These are phyloP conservation scores for Dovyalis caffra DNA, from an alignment of 345 rosid genomes.

Conservation along the genomic window DNA sequence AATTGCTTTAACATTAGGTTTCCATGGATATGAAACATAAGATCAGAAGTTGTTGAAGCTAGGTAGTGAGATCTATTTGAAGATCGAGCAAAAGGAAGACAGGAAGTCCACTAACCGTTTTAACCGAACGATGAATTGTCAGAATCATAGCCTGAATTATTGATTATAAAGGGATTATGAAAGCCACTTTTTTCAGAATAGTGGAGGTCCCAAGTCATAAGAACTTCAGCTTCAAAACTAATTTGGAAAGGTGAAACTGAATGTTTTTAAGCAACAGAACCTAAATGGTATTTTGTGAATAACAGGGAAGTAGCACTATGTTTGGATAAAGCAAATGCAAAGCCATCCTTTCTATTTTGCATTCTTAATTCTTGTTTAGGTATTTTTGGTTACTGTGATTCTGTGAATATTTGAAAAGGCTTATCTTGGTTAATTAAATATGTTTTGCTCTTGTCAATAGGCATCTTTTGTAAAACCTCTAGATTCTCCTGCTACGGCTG, in stretches of 20 bases:
- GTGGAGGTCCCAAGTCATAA: not conserved
- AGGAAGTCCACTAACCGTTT: not conserved
- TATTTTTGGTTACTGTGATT: not conserved
- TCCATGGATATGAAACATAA: not conserved
- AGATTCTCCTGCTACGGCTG: constrained; percentile 50
- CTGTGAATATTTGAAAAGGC: not conserved
- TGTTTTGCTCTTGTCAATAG: constrained; percentile 34
- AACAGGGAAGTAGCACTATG: not conserved
- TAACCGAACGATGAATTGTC: not conserved
- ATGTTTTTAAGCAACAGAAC: not conserved
- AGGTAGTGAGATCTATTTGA: not conserved
- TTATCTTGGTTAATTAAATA: not conserved
- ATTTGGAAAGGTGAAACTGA: not conserved
- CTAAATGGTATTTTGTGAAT: not conserved
- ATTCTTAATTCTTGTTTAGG: not conserved
- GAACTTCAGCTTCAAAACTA: not conserved
- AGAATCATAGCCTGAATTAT: not conserved
- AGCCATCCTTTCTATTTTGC: not conserved
- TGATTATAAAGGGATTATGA: not conserved
- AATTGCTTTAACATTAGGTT: constrained; percentile 5
- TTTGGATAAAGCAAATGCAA: not conserved
- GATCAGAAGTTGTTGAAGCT: not conserved
- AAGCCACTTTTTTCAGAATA: not conserved
- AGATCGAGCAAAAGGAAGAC: not conserved
- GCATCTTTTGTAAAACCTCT: constrained; percentile 57